Base-by-base conservation (phyloP, 495 filamentous ascomycete genomes). In the Astrothelium macrocarpum region DNA sequence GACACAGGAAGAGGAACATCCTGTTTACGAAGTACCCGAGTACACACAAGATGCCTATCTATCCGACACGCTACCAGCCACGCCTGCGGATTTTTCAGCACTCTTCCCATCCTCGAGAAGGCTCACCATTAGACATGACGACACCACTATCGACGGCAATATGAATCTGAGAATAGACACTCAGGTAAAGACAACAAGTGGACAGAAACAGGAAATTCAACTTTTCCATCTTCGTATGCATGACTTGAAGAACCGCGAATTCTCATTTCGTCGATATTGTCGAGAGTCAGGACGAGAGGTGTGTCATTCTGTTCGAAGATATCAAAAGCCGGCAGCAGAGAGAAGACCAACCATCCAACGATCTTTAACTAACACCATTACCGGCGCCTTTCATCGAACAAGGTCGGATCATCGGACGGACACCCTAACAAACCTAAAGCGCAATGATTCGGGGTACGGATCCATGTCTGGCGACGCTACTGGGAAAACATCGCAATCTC, bases 211-310 rank as follows among this genome's bases (percentile, higher is more conserved):
- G 67, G 84, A 86, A 59, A 82, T 95, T 43, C 94, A 89, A 53
- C 85, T 98, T 46, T 97, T 97, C 75, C 91, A 98, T 75, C 79
- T 97, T 46, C 88, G 92, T 65, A 96, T 98, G 92, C 87, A 96
- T 70, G 93, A 97, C 74, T 77, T 98, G 68, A 85, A 85, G 70
- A 82, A 84, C 65, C 84, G 94, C 32, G 87, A 95, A 66, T 96
- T 95, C 75, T 96, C 94, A 3, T 81, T 97, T 59, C 84, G 94
- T 7, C 86, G 94, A 26, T 98, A 98, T 71, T 94, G 87, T 71
- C 85, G 94, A 58, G 90, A 95, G 59, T 96, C 91, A 14, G 94
- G 94, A 3, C 89, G 93, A 26, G 92, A 97, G 76, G 86, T 97
- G 14, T 96, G 91, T 77, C 90, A 94, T 73, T 88, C 90, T 7